Conservation (phyloP, 2,329 filamentous ascomycete genomes). For the Allantophomopsis cytisporea region DNA sequence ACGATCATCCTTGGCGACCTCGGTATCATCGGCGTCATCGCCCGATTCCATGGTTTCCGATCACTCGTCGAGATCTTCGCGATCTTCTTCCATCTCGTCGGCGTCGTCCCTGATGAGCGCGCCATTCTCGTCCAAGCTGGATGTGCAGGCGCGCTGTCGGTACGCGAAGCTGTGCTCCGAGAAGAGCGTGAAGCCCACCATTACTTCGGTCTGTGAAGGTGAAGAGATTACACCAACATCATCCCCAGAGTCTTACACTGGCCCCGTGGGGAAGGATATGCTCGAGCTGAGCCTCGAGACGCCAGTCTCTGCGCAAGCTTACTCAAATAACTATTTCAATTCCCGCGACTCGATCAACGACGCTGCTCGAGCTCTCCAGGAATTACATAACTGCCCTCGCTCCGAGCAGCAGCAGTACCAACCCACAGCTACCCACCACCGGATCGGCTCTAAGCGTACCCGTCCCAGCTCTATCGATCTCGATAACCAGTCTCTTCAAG, state of each 20-base stretch:
- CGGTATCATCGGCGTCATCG: slow-evolving; percentile 48
- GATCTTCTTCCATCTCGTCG: slow-evolving; percentile 52
- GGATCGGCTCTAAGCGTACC: slow-evolving; percentile 40
- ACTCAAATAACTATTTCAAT: slow-evolving; percentile 29
- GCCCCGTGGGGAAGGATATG: slow-evolving; percentile 36
- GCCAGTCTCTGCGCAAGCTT: slow-evolving; percentile 26
- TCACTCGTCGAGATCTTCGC: slow-evolving; percentile 38
- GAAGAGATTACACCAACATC: slow-evolving; percentile 34
- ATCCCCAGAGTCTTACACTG: slow-evolving; percentile 43
- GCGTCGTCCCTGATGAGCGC: slow-evolving; percentile 46
- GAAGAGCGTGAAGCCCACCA: slow-evolving; percentile 35
- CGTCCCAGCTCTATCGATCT: slow-evolving; percentile 41
- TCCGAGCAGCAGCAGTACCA: slow-evolving; percentile 22
- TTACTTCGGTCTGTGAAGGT: slow-evolving; percentile 44
- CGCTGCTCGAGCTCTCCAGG: slow-evolving; percentile 43
- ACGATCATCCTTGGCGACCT: slow-evolving; percentile 49
- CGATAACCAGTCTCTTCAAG: slow-evolving; percentile 35
- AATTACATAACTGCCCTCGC: slow-evolving; percentile 40
- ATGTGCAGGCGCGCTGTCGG: slow-evolving; percentile 50
- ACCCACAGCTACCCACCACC: slow-evolving; percentile 1
- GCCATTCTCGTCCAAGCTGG: slow-evolving; percentile 39
- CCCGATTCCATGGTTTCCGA: slow-evolving; percentile 57
- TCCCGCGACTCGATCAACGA: slow-evolving; percentile 30
- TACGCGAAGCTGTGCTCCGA: slow-evolving; percentile 43
- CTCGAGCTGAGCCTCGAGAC: slow-evolving; percentile 34